Evolutionary conservation across 1,284 basidiomycete species (phyloP), one percentile per base, ranked within the genome.

Genomic region (Naganishia albida): DNA sequence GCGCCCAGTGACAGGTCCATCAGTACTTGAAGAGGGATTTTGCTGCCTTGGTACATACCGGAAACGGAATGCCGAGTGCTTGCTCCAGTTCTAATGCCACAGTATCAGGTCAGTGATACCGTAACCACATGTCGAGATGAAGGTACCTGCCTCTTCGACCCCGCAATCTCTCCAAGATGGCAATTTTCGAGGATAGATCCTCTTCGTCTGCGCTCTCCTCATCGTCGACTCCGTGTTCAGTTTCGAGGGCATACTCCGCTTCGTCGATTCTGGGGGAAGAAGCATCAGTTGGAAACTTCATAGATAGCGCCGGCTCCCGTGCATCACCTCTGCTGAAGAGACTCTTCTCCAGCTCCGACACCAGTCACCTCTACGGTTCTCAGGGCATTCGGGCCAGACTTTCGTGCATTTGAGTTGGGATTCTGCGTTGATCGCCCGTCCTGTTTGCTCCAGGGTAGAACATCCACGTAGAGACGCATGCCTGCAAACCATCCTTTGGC

Each of bases 401-500:
- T 25, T 4, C 6, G 20, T 4, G 20, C 46, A 20, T 12, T 20
- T 6, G 7, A 7, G 20, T 23, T 6, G 10, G 46, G 4, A 20
- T 23, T 23, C 46, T 25, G 46, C 7, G 3, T 20, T 15, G 46
- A 6, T 6, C 13, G n/a, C 7, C 10, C 46, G 46, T 10, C 18
- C 6, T 7, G 26, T 20, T 30, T 16, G 10, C n/a, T 53, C 51
- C 51, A 53, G 7, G 64, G 66, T 70, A 78, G 72, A 18, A 78
- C 69, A 63, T 79, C 78, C 52, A 74, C 70, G 62, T 78, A 79
- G 4, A 78, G 69, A 20, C 72, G 66, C 28, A 79, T 70, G 68
- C 78, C 77, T 42, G 76, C 50, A 28, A 62, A 77, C 72, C 75
- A 79, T 16, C 74, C 78, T 65, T 77, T 74, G 1, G 77, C 71